Base-by-base conservation (phyloP, 2,329 filamentous ascomycete species). In the Nemania sp. region DNA sequence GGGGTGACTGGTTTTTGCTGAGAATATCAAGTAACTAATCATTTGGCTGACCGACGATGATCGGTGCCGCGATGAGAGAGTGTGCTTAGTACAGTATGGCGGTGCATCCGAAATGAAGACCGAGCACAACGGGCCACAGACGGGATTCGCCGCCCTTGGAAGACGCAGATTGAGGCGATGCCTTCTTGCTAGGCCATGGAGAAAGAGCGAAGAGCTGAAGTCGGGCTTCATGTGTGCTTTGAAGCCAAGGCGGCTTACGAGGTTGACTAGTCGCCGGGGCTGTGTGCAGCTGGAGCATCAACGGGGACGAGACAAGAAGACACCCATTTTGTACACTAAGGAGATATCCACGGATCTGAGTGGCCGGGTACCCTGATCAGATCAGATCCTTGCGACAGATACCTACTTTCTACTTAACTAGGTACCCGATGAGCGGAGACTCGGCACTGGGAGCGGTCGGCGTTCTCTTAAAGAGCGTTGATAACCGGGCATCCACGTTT, bases 181-280 rank as follows among this genome's bases (percentile, higher is more conserved):
- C 39, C 18, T 32, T 45, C 43, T 37, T 18, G 35, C n/a, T 13
- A 17, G 32, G 32, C 15, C 18, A 42, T 21, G 49, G 13, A 5
- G 20, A 17, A 60, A 47, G 21, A 47, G 40, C 34, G 48, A 57
- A 40, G 32, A 60, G 52, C 42, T 54, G 54, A 37, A 54, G 40
- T 37, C 48, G 20, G 20, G 11, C 29, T 35, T 21, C 9, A 40
- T 48, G 40, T 50, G 5, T 32, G 42, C 34, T 13, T 39, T 17
- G 21, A 34, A 32, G 50, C 55, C 15, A 51, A 51, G 40, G 48
- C 54, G 50, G 32, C 59, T 62, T 50, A 20, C 58, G 15, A 64
- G 62, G 62, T 59, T 64, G 62, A 64, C 42, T 48, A 55, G 25
- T 45, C n/a, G 42, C 12, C 21, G 58, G 50, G 61, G 60, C 60